phyloP scores from a whole-genome alignment of 1,139 yeast species.

The Yarrowia galli region DNA sequence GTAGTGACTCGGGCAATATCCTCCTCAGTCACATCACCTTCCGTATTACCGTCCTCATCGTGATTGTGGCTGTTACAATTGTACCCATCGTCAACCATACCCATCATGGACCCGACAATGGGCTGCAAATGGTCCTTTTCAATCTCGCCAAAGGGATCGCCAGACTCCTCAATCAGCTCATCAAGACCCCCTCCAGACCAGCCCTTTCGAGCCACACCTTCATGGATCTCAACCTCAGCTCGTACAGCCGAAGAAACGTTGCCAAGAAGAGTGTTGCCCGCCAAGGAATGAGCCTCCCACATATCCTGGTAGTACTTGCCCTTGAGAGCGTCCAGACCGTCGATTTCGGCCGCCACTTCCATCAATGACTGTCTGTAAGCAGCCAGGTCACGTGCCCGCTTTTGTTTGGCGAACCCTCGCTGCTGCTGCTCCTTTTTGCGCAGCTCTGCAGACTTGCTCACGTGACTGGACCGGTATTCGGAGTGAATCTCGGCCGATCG shows the following conservation, averaged over 20 bases:
- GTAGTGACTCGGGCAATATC: constrained; percentile 24
- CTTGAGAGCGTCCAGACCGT: constrained; percentile 77
- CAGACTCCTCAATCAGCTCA: constrained; percentile 58
- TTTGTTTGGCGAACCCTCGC: constrained; percentile 60
- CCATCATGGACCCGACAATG: constrained; percentile 36
- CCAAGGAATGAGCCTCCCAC: constrained; percentile 65
- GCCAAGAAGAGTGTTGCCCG: constrained; percentile 61
- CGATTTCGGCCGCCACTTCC: constrained; percentile 74
- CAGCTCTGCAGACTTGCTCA: constrained; percentile 61
- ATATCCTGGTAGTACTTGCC: constrained; percentile 72
- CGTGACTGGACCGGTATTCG: constrained; percentile 62
- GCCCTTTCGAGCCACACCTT: constrained; percentile 81
- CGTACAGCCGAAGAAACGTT: constrained; percentile 71
- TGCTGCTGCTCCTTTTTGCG: constrained; percentile 65
- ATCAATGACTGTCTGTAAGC: constrained; percentile 70
- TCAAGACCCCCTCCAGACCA: constrained; percentile 90
- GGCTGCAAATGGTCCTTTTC: constrained; percentile 30
- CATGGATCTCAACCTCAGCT: constrained; percentile 82
- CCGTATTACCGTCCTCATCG: not conserved
- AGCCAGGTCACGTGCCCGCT: constrained; percentile 58
- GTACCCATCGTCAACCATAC: not conserved
- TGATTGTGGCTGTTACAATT: too few species aligned
- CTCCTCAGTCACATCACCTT: constrained; percentile 28
- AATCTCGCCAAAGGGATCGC: constrained; percentile 53
- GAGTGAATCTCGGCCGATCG: constrained; percentile 55